These are phyloP conservation scores for Vanrija pseudolonga DNA, from an alignment of 1,284 basidiomycete genomes.

Conservation along the genomic window DNA sequence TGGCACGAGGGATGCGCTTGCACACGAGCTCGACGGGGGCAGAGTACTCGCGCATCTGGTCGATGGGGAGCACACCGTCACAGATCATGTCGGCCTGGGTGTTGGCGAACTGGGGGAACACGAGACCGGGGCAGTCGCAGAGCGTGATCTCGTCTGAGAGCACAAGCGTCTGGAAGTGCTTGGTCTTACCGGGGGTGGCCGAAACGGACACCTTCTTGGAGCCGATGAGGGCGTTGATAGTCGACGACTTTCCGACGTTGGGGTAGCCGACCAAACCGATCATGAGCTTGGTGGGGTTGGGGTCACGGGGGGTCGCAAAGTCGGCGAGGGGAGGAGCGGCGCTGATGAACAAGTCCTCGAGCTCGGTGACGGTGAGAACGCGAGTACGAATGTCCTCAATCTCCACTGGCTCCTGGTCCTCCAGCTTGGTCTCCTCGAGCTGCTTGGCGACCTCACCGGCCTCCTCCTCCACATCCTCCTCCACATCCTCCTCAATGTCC, in stretches of 20 bases:
- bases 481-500: slow-evolving; percentile 34
- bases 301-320: slow-evolving; percentile 61
- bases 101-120: slow-evolving; percentile 96
- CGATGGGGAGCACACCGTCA: slow-evolving; percentile 95
- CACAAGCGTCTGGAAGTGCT: slow-evolving; percentile 98
- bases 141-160: slow-evolving; percentile 81
- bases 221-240: slow-evolving; percentile 59
- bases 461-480: slow-evolving; percentile 10
- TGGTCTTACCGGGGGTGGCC: slow-evolving; percentile 96
- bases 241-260: slow-evolving; percentile 60
- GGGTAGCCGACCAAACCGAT: slow-evolving; percentile 62
- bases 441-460: slow-evolving; percentile 21
- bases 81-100: slow-evolving; percentile 94
- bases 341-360: slow-evolving; percentile 78
- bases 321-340: slow-evolving; percentile 74
- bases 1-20: slow-evolving; percentile 72
- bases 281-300: slow-evolving; percentile 65
- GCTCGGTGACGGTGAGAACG: slow-evolving; percentile 80
- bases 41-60: slow-evolving; percentile 93
- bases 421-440: slow-evolving; percentile 27
- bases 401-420: slow-evolving; percentile 65
- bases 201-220: slow-evolving; percentile 95
- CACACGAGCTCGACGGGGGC: slow-evolving; percentile 79
- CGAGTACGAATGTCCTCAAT: slow-evolving; percentile 65
- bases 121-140: slow-evolving; percentile 98